Conservation (phyloP, 805 yeast genomes). For the Pichia ethanolica region DNA sequence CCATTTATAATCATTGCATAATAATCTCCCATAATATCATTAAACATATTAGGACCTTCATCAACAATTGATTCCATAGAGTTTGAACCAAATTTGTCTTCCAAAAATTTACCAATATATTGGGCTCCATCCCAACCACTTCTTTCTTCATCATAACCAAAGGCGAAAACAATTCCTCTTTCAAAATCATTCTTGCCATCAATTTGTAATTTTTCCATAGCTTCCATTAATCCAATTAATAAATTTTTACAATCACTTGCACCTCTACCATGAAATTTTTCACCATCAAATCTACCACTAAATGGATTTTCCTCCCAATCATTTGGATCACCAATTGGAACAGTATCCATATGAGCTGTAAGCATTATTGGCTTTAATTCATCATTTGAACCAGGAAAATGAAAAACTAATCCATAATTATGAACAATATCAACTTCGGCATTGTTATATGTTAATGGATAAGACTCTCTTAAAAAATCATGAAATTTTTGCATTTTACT, state of each 20-base stretch:
- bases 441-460: conserved; percentile 30
- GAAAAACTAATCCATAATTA: conserved; percentile 54
- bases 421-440: conserved; percentile 49
- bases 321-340: conserved; percentile 54
- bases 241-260: conserved; percentile 67
- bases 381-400: conserved; percentile 52
- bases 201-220: conserved; percentile 46
- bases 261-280: conserved; percentile 69
- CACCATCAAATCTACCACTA: conserved; percentile 59
- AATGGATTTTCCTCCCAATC: conserved; percentile 67
- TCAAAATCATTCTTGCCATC: conserved; percentile 42
- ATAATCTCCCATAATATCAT: conserved; percentile 30
- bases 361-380: conserved; percentile 56
- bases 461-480: conserved; percentile 11
- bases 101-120: conserved; percentile 38
- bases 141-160: conserved; percentile 78
- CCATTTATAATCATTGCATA: conserved; percentile 22
- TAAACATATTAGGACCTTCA: conserved; percentile 37
- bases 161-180: conserved; percentile 56
- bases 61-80: conserved; percentile 59
- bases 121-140: conserved; percentile 59
- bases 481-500: conserved; percentile 18
- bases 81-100: conserved; percentile 51
- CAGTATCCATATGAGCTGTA: conserved; percentile 77
- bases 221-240: conserved; percentile 57